A percentile compares a stretch with the other conserved stretches of the same genome.
phyloP scores from a whole-genome alignment of 257 asterid genomes.

The Solanum virginianum region DNA sequence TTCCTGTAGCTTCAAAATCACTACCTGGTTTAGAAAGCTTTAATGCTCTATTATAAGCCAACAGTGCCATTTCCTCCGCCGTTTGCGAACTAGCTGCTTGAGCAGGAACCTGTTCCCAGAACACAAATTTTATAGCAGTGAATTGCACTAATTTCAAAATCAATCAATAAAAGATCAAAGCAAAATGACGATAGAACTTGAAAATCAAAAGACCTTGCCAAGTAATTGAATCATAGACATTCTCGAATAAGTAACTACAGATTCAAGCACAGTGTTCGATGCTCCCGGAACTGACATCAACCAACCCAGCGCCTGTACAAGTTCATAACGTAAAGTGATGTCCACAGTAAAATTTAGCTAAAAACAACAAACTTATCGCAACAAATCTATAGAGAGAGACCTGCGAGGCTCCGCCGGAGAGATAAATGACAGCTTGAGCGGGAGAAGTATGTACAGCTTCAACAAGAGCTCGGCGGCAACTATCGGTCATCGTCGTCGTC shows the following conservation, averaged over 20 bases:
- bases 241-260: slow-evolving; percentile 73
- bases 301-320: slow-evolving; percentile 79
- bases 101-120: slow-evolving; percentile 39
- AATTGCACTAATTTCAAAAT: neutral
- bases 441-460: slow-evolving; percentile 71
- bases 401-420: slow-evolving; percentile 98
- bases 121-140: neutral
- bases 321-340: neutral
- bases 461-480: slow-evolving; percentile 49
- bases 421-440: slow-evolving; percentile 62
- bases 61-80: slow-evolving; percentile 78
- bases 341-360: neutral
- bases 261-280: slow-evolving; percentile 69
- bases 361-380: neutral
- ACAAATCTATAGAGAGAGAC: slow-evolving; percentile 7
- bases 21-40: slow-evolving; percentile 76
- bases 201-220: slow-evolving; percentile 42
- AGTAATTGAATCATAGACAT: slow-evolving; percentile 80
- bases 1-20: neutral
- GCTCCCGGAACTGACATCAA: slow-evolving; percentile 93
- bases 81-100: slow-evolving; percentile 56
- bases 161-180: neutral
- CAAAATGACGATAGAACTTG: neutral
- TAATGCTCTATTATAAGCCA: slow-evolving; percentile 87
- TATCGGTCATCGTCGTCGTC: slow-evolving; percentile 36